Conservation (phyloP, 305 asterid species). For the Fraxinus sp. region DNA sequence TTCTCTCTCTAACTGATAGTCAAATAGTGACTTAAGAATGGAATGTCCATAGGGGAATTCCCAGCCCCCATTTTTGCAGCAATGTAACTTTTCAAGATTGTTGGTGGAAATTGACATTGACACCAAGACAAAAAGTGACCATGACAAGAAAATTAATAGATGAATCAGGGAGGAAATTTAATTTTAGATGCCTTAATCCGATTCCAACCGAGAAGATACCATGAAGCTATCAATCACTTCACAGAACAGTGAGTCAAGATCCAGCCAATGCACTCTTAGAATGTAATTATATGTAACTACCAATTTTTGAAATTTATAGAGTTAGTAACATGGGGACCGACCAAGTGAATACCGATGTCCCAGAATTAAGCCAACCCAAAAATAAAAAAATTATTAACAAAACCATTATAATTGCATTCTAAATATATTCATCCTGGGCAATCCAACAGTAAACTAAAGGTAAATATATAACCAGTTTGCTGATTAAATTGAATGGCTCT, state of each 20-base stretch:
- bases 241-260: background rate
- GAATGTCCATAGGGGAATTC: background rate
- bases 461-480: background rate
- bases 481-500: background rate
- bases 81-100: background rate
- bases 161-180: background rate
- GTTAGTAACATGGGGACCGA: background rate
- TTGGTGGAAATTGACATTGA: background rate
- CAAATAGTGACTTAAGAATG: background rate
- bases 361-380: background rate
- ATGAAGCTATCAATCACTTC: background rate
- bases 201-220: background rate
- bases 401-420: background rate
- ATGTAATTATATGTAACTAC: background rate
- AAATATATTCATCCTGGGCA: slow-evolving; percentile 17
- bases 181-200: background rate
- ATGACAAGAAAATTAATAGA: background rate
- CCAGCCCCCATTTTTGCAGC: background rate
- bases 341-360: background rate
- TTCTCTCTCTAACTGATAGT: background rate
- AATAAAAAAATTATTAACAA: background rate
- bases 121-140: background rate
- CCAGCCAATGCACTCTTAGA: background rate
- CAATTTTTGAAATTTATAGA: background rate
- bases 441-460: slow-evolving; percentile 4